Evolutionary conservation across 2,329 filamentous ascomycete species (phyloP).

Genomic region (Aureobasidium sp.): DNA sequence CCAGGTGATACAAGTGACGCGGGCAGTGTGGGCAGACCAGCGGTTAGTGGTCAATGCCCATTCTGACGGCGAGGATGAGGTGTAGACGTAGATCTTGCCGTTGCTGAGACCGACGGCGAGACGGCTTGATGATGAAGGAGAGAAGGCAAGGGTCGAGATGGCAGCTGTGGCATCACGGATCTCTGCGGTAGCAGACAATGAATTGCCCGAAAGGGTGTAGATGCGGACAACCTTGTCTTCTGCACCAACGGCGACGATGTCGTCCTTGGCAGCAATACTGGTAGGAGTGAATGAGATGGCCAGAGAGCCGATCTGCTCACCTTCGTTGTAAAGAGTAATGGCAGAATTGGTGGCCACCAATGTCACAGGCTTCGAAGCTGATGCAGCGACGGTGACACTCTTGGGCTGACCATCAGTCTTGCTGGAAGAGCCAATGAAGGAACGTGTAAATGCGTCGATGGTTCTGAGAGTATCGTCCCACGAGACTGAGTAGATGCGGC

Average conservation of each 20-base stretch:
- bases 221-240: constrained; percentile 68
- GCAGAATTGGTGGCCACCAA: constrained; percentile 46
- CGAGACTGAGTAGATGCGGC: constrained; percentile 69
- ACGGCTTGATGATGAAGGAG: constrained; percentile 57
- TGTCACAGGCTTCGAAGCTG: constrained; percentile 43
- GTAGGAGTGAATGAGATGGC: constrained; percentile 54
- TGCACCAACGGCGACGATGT: constrained; percentile 67
- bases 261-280: constrained; percentile 60
- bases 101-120: constrained; percentile 75
- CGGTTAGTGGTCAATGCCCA: constrained; percentile 71
- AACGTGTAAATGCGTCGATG: constrained; percentile 64
- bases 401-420: constrained; percentile 76
- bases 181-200: constrained; percentile 42
- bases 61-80: constrained; percentile 33
- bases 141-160: constrained; percentile 78
- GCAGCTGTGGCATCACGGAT: constrained; percentile 61
- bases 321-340: constrained; percentile 50
- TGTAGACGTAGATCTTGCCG: constrained; percentile 82
- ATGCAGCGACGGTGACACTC: constrained; percentile 52
- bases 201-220: constrained; percentile 52
- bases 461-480: constrained; percentile 90
- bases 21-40: constrained; percentile 63
- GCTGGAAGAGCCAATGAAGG: constrained; percentile 60
- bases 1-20: constrained; percentile 66
- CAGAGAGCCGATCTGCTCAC: constrained; percentile 37